Conservation (phyloP, 768 basidiomycete species). For the Termitomyces sp. region DNA sequence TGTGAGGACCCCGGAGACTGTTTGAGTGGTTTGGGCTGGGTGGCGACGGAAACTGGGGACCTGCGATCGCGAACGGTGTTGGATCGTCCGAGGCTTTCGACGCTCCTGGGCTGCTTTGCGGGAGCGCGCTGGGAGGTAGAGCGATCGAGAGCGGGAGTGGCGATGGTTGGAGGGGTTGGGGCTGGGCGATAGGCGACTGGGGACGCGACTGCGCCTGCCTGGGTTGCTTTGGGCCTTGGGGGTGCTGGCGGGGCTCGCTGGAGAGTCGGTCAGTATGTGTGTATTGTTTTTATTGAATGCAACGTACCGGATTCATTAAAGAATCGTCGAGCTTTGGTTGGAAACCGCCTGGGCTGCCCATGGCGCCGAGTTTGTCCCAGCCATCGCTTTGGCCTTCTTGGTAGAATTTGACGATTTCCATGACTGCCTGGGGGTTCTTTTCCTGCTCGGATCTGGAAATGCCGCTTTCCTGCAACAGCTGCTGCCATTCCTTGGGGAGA, state of each 20-base stretch:
- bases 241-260: slow-evolving; percentile 49
- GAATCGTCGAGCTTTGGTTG: slow-evolving; percentile 39
- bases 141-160: slow-evolving; percentile 73
- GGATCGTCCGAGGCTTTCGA: slow-evolving; percentile 52
- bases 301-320: slow-evolving; percentile 48
- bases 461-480: slow-evolving; percentile 91
- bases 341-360: slow-evolving; percentile 26
- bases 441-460: slow-evolving; percentile 94
- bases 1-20: slow-evolving; percentile 51
- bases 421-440: slow-evolving; percentile 95
- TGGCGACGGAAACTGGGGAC: slow-evolving; percentile 33
- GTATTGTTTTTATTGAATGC: slow-evolving; percentile 13
- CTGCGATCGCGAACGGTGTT: slow-evolving; percentile 67
- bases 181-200: slow-evolving; percentile 71
- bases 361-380: slow-evolving; percentile 81
- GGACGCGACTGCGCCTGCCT: slow-evolving; percentile 22
- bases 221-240: slow-evolving; percentile 36
- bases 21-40: neutral
- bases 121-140: slow-evolving; percentile 83
- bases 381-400: slow-evolving; percentile 80
- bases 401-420: slow-evolving; percentile 99
- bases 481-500: slow-evolving; percentile 98
- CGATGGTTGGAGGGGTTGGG: slow-evolving; percentile 63
- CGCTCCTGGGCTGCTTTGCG: slow-evolving; percentile 39
- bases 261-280: neutral